Base-by-base conservation (phyloP, 805 yeast species). In the Suhomyces tanzawaensis region DNA sequence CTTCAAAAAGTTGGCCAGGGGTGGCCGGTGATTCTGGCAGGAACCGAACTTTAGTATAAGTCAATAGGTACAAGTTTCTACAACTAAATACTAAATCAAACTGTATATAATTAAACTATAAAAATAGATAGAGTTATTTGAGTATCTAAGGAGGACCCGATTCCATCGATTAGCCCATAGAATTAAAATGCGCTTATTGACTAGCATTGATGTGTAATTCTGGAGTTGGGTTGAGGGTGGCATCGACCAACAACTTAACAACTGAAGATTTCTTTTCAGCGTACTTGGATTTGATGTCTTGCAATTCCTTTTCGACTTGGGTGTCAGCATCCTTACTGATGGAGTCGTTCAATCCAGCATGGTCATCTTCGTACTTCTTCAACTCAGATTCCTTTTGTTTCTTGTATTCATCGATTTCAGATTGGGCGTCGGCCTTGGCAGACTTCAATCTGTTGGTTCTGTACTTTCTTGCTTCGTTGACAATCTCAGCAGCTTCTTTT, bases 401-500 rank as follows among this genome's bases (percentile, higher is more conserved):
- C 73, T 86, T 90, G 77, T 93, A 93, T 40, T 79, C 82, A 48
- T 81, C 85, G 53, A 93, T 87, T 65, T 93, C 99, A 40, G 73
- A 69, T 47, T 88, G 84, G 25, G 99, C 99, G 62, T 93, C 98
- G 17, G 82, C 69, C 71, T 89, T 91, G 37, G 98, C 96, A 32
- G 93, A 90, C 77, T 91, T 93, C 61, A 93, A 76, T 49, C 89
- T 85, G 50, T 79, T 82, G 29, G 93, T 76, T 66, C 96, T 87
- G 71, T 83, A 88, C 53, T 82, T 76, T 74, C 98, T 86, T 17
- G 99, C 97, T 60, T 85, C 84, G 55, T 90, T 76, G 45, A 93
- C 98, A 47, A 90, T 85, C 52, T 82, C 90, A 53, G 95, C 97
- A n/a, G 99, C 98, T 55, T 87, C 91, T 68, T 85, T 88, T 71